Conservation (phyloP, 139 green algal genomes). For the Astrephomene gubernaculifera region DNA sequence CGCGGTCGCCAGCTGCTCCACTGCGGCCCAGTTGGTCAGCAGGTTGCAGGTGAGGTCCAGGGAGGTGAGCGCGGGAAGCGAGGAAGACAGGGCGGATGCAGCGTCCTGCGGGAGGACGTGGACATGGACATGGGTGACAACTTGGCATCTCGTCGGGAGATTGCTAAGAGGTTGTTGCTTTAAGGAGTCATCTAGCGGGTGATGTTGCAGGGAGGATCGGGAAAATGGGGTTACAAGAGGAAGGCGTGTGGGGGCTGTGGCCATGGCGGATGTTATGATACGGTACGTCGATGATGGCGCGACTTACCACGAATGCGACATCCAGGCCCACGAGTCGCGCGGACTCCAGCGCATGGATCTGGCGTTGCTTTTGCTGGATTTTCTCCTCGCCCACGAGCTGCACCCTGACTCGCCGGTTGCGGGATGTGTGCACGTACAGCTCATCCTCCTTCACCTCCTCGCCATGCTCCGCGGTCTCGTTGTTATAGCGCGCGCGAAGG, state of each 20-base stretch:
- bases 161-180: too few species aligned
- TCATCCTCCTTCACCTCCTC: constrained; percentile 46
- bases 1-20: constrained; percentile 48
- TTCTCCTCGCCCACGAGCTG: constrained; percentile 76
- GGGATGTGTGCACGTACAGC: constrained; percentile 61
- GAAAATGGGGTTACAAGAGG: too few species aligned
- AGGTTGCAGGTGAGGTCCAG: constrained; percentile 84
- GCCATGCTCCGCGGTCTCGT: constrained; percentile 50
- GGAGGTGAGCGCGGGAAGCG: constrained; percentile 57
- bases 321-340: constrained; percentile 58
- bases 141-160: too few species aligned
- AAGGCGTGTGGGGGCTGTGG: too few species aligned
- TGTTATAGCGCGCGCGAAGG: constrained; percentile 70
- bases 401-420: constrained; percentile 62
- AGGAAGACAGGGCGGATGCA: too few species aligned
- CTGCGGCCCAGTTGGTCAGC: constrained; percentile 67
- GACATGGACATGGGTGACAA: not conserved
- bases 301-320: constrained; percentile 66
- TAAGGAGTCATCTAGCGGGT: too few species aligned
- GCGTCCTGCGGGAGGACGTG: too few species aligned
- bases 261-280: too few species aligned
- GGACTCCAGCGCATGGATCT: constrained; percentile 53
- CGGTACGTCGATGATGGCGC: too few species aligned
- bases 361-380: constrained; percentile 61
- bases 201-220: too few species aligned